Evolutionary conservation across 108 stramenopile genomes (phyloP).

Genomic region (Pelagomonas calceolata): DNA sequence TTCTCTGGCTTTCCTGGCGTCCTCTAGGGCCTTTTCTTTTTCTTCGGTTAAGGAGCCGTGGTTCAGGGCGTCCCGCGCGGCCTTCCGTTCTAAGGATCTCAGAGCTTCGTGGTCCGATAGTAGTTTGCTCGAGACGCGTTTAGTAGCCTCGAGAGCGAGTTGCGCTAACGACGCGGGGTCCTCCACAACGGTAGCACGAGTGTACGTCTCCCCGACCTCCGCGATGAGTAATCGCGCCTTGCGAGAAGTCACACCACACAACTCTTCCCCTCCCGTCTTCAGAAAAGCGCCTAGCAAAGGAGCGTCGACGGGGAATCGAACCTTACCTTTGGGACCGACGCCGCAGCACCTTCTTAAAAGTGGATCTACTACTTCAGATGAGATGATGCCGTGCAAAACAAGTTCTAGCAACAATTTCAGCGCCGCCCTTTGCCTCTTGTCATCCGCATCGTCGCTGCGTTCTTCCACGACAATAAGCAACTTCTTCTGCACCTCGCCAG

Average conservation of each 20-base stretch:
- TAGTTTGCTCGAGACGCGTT: constrained; percentile 7
- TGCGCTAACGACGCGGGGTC: background rate
- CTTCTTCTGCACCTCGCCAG: constrained; percentile 16
- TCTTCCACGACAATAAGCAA: constrained; percentile 2
- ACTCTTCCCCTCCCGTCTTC: background rate
- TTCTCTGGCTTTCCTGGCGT: constrained; percentile 69
- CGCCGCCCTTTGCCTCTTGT: background rate
- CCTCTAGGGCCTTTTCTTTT: constrained; percentile 69
- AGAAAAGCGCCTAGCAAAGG: no score
- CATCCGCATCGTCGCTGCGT: background rate
- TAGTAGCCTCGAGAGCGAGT: background rate
- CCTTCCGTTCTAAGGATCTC: constrained; percentile 64
- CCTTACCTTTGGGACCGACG: no score
- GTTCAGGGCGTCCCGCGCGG: constrained; percentile 71
- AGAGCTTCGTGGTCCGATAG: constrained; percentile 61
- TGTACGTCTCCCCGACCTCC: background rate
- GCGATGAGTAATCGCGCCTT: background rate
- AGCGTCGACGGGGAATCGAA: no score
- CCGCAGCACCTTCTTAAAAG: no score
- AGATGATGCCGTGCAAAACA: constrained; percentile 11
- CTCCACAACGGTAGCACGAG: background rate
- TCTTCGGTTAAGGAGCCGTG: constrained; percentile 71
- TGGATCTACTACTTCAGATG: no score
- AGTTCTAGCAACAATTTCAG: constrained; percentile 25
- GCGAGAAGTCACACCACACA: background rate